A percentile compares a stretch with the other conserved stretches of the same genome.
Conservation (phyloP, 1,284 basidiomycete genomes). For the Pyrrhoderma lamaoense region DNA sequence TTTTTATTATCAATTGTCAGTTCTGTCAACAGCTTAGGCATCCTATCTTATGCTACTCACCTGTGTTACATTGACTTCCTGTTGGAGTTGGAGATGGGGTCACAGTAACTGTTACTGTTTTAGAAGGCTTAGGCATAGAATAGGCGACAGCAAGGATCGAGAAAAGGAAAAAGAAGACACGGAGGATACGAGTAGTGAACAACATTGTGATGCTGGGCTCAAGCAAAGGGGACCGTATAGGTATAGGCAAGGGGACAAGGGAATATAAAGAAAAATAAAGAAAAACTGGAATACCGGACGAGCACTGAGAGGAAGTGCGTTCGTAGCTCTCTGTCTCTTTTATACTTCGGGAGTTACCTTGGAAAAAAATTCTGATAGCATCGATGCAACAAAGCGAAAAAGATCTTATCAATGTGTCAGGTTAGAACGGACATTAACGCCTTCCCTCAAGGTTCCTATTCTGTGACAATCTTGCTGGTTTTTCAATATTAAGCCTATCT, state of each 20-base stretch:
- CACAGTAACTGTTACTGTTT: conserved; percentile 1
- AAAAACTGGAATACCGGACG: neutral
- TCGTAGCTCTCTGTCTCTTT: neutral
- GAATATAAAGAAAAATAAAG: neutral
- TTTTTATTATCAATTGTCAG: too few species aligned
- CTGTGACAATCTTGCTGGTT: neutral
- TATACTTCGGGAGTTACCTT: neutral
- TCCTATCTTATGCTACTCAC: too few species aligned
- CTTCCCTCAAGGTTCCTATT: neutral
- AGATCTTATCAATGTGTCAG: neutral
- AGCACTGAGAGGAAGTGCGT: conserved; percentile 8
- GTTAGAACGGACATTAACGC: neutral
- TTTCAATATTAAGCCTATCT: too few species aligned
- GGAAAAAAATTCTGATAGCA: neutral
- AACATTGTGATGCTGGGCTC: conserved; percentile 15
- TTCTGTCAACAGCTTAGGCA: too few species aligned
- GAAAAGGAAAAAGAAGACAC: conserved; percentile 19
- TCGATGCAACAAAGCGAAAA: neutral
- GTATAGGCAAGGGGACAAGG: conserved; percentile 6
- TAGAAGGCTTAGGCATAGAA: conserved; percentile 13
- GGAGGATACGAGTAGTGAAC: conserved; percentile 17
- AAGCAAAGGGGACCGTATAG: neutral
- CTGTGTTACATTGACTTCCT: conserved; percentile 25
- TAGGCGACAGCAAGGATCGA: conserved; percentile 21
- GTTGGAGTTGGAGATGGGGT: conserved; percentile 6